Percentiles rank a stretch among this genome's conserved stretches.
phyloP scores from a whole-genome alignment of 768 basidiomycete species.

The Lactarius evosmus region DNA sequence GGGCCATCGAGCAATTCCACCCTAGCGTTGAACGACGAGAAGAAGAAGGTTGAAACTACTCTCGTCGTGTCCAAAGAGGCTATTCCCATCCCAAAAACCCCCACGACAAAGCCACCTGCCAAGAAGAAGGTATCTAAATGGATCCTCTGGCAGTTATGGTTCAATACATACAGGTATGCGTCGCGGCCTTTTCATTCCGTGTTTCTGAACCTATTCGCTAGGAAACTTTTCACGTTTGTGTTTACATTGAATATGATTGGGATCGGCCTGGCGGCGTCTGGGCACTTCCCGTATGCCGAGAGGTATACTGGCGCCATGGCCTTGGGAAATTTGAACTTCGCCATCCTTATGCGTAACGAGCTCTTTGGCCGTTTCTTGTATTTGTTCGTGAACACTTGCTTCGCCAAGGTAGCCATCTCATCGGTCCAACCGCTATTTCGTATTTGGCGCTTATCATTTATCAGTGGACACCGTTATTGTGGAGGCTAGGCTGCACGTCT shows the following conservation, averaged over 20 bases:
- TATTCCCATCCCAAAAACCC: constrained; percentile 30
- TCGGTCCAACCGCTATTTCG: constrained; percentile 5
- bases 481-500: constrained; percentile 68
- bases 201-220: constrained; percentile 31
- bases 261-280: constrained; percentile 56
- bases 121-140: constrained; percentile 58
- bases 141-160: constrained; percentile 67
- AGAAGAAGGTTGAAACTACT: constrained; percentile 22
- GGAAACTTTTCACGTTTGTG: constrained; percentile 70
- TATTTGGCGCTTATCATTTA: background rate
- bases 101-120: constrained; percentile 38
- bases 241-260: constrained; percentile 59
- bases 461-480: constrained; percentile 73
- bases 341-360: constrained; percentile 79
- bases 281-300: constrained; percentile 65
- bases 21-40: constrained; percentile 28
- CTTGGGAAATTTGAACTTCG: constrained; percentile 66
- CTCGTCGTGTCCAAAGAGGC: constrained; percentile 39
- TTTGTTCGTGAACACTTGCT: constrained; percentile 62
- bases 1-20: constrained; percentile 14
- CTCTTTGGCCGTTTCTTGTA: constrained; percentile 78
- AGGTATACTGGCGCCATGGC: constrained; percentile 68
- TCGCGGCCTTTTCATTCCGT: background rate
- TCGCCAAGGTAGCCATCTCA: constrained; percentile 57
- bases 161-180: constrained; percentile 69